These are phyloP conservation scores for Phaeosphaeria sp. DNA, from an alignment of 2,329 filamentous ascomycete genomes.

Conservation along the genomic window DNA sequence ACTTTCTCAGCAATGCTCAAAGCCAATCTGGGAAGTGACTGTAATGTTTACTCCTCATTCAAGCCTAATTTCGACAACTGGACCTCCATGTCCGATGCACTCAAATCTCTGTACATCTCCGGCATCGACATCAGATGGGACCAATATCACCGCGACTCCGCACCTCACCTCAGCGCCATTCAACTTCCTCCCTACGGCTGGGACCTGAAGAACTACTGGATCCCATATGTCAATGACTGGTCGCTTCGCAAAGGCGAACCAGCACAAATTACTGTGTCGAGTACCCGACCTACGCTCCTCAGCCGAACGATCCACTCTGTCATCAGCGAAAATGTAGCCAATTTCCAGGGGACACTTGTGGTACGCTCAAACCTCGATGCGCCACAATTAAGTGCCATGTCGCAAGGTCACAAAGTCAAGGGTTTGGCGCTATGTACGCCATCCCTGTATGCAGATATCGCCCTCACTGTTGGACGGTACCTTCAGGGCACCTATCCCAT, in stretches of 20 bases:
- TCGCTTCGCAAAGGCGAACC: conserved; percentile 23
- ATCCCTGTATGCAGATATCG: conserved; percentile 43
- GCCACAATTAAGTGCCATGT: too few relatives aligned
- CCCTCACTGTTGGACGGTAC: conserved; percentile 36
- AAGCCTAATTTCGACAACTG: conserved; percentile 1
- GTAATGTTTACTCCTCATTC: conserved; percentile 4
- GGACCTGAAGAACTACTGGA: conserved; percentile 49
- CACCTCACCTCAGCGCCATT: conserved; percentile 6
- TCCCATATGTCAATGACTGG: conserved; percentile 45
- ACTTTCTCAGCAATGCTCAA: conserved; percentile 14
- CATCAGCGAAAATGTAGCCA: too few relatives aligned
- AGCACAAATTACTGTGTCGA: too few relatives aligned
- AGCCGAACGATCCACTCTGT: too few relatives aligned
- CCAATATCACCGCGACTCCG: conserved; percentile 56
- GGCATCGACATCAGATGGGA: conserved; percentile 67
- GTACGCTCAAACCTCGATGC: too few relatives aligned
- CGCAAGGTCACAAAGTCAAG: conserved; percentile 23
- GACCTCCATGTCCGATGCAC: conserved; percentile 45
- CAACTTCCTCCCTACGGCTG: conserved; percentile 45
- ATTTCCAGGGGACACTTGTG: too few relatives aligned
- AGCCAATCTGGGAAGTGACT: conserved; percentile 26
- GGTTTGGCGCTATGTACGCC: conserved; percentile 19
- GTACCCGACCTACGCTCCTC: too few relatives aligned
- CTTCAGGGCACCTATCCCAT: not conserved
- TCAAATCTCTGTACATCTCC: conserved; percentile 55